Evolutionary conservation across 2,329 filamentous ascomycete species (phyloP).

Genomic region (Eurotiales sp.): DNA sequence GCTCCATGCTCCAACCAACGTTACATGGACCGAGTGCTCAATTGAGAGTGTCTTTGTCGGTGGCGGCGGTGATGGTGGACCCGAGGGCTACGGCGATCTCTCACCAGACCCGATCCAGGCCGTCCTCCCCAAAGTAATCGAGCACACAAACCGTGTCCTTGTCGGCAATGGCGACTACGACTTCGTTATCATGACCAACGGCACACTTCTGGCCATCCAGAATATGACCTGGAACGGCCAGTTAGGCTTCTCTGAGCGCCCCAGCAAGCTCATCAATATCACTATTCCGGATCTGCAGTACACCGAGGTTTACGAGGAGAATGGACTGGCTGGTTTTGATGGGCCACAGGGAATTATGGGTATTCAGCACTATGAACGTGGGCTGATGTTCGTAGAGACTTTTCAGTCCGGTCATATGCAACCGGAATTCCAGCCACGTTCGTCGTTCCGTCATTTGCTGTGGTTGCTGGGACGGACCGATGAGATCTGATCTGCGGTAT

Average conservation of each 20-base stretch:
- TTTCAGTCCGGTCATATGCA: constrained; percentile 36
- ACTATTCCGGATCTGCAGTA: constrained; percentile 54
- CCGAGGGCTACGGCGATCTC: constrained; percentile 35
- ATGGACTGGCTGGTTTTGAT: constrained; percentile 63
- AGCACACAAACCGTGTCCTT: constrained; percentile 64
- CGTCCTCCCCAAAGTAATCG: constrained; percentile 40
- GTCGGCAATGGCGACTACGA: constrained; percentile 70
- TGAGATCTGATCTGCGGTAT: neutral
- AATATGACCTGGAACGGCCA: constrained; percentile 76
- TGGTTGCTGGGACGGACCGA: constrained; percentile 29
- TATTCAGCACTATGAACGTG: constrained; percentile 67
- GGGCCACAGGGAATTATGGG: constrained; percentile 65
- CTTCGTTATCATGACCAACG: constrained; percentile 64
- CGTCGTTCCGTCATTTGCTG: constrained; percentile 63
- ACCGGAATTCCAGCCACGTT: constrained; percentile 64
- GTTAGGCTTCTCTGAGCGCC: constrained; percentile 64
- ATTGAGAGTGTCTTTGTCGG: constrained; percentile 41
- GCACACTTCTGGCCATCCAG: constrained; percentile 68
- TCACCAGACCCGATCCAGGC: constrained; percentile 52
- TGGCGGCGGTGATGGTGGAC: constrained; percentile 33
- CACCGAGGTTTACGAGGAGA: constrained; percentile 43
- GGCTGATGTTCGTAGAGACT: constrained; percentile 62
- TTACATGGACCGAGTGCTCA: constrained; percentile 34
- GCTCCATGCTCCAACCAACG: constrained; percentile 54
- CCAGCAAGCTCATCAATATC: constrained; percentile 37